A percentile compares a stretch with the other conserved stretches of the same genome.
These are phyloP conservation scores for Eucalyptus pumila DNA, from an alignment of 345 rosid species.

Conservation along the genomic window DNA sequence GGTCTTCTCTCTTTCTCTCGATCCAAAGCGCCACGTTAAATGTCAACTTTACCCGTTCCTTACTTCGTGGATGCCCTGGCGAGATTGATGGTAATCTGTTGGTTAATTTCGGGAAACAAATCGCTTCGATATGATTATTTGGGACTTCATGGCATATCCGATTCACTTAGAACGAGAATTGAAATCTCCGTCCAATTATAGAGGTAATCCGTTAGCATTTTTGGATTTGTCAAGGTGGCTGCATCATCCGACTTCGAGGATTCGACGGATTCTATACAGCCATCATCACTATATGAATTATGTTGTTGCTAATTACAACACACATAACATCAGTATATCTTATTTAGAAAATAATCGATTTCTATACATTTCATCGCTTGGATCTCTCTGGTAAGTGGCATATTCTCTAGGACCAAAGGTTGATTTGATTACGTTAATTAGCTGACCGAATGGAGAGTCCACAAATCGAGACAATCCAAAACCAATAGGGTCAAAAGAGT, in stretches of 20 bases:
- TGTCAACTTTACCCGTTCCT: neutral
- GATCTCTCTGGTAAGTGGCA: neutral
- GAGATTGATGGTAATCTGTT: neutral
- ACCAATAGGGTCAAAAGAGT: neutral
- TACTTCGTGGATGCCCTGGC: neutral
- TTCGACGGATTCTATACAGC: neutral
- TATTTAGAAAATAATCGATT: neutral
- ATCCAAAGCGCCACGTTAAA: neutral
- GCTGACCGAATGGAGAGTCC: rapidly evolving
- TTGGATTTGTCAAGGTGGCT: neutral
- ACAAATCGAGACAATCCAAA: neutral
- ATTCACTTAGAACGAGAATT: neutral
- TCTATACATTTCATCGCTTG: neutral
- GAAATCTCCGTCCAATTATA: neutral
- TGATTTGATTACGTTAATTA: neutral
- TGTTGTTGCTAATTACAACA: neutral
- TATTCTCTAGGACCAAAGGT: neutral
- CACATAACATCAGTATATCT: neutral
- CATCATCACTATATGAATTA: neutral
- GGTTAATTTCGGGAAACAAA: neutral
- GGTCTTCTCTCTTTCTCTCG: neutral
- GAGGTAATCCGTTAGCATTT: neutral
- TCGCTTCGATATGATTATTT: neutral
- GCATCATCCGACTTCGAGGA: neutral
- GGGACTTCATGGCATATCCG: neutral